A percentile compares a stretch with the other conserved stretches of the same genome.
phyloP scores from a whole-genome alignment of 1,284 basidiomycete species.

The Ganoderma boninense region DNA sequence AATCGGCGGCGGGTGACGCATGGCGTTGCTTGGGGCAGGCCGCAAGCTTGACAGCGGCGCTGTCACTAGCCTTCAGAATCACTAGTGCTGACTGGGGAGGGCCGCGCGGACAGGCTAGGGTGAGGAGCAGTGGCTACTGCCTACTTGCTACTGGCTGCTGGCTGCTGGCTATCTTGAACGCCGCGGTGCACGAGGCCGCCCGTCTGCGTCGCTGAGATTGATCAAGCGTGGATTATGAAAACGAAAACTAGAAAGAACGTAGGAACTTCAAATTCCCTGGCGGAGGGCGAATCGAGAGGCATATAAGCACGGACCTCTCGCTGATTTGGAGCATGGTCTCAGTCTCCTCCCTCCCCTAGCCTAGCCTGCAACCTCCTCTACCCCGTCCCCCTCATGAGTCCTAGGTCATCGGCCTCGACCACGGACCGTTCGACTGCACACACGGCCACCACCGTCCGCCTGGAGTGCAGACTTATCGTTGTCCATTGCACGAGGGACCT shows the following conservation, averaged over 20 bases:
- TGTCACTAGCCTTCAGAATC: too few relatives aligned
- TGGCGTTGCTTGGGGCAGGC: not conserved
- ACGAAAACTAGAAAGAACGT: not conserved
- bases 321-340: not conserved
- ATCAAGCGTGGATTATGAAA: not conserved
- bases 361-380: not conserved
- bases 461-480: not conserved
- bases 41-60: too few relatives aligned
- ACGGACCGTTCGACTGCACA: not conserved
- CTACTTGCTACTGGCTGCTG: too few relatives aligned
- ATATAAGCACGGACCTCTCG: slow-evolving; percentile 6
- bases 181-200: slow-evolving; percentile 13
- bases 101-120: not conserved
- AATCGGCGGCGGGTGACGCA: slow-evolving; percentile 7
- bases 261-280: not conserved
- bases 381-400: not conserved
- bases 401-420: too few relatives aligned
- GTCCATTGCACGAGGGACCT: not conserved
- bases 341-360: not conserved
- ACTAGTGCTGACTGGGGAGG: not conserved
- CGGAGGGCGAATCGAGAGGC: slow-evolving; percentile 4
- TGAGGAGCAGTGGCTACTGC: not conserved
- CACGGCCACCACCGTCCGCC: not conserved
- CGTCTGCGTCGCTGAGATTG: not conserved
- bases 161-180: slow-evolving; percentile 12